Evolutionary conservation across 257 asterid species (phyloP), one percentile per base, ranked within the genome.

Genomic region (Misopates orontium): DNA sequence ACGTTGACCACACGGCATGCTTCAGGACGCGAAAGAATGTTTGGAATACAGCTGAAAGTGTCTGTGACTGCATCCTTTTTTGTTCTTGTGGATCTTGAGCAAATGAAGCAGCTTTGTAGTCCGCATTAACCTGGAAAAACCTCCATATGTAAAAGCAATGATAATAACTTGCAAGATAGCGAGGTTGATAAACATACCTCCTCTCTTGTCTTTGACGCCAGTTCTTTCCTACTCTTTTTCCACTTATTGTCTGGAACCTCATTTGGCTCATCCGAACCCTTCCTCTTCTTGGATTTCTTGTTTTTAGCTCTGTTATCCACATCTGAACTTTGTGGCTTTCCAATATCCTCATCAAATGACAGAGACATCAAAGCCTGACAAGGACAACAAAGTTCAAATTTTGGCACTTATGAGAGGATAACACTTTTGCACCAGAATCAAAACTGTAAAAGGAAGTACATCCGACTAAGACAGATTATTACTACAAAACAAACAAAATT

Each of bases 341-440:
- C 80, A 70, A 94, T 86, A 73, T 94, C 97, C 65, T 94, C 99
- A 65, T 94, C 97, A 71, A 94, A 94, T 60, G 84, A 77, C 58
- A 94, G 83, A 70, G 83, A 80, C 87, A 83, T 45, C 53, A 90
- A 75, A 63, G 84, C 96, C 97, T 94, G 75, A 68, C 32, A 28
- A 17, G 62, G 58, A 31, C 53, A 59, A 1, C 16, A 48, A 39
- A 70, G 21, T 31, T 10, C 68, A 66, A 17, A 19, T 13, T 64
- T 9, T 45, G 25, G 23, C 49, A 9, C 42, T 36, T 36, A 36
- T 5, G 42, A 65, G 19, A 62, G 60, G 49, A 69, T 45, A 36
- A 44, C 18, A 56, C 5, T 70, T 17, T 51, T 39, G 54, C 15
- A 53, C 61, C 13, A 44, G 40, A 20, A 61, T 13, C 28, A 25